These are phyloP conservation scores for Termitomyces sp. DNA, from an alignment of 768 basidiomycete genomes.

Conservation along the genomic window DNA sequence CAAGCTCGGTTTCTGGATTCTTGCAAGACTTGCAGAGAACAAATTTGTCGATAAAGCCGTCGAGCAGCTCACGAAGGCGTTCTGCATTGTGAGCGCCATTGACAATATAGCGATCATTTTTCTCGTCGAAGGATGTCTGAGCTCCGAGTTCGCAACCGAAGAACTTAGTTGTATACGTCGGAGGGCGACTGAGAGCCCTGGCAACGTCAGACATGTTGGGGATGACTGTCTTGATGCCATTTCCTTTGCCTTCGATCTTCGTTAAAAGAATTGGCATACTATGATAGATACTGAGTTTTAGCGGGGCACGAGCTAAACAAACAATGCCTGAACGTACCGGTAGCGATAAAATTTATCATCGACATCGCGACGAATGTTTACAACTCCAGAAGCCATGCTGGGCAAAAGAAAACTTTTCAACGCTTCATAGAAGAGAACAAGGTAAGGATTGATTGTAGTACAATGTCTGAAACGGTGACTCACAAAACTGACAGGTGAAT, in stretches of 20 bases:
- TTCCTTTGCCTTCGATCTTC: conserved; percentile 98
- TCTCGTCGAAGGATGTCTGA: conserved; percentile 94
- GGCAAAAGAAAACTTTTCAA: conserved; percentile 42
- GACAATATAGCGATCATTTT: conserved; percentile 97
- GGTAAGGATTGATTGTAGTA: neutral
- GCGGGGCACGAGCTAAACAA: neutral
- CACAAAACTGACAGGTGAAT: conserved; percentile 48
- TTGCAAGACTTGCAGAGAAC: conserved; percentile 97
- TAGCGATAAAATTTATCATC: conserved; percentile 97
- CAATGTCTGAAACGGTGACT: conserved; percentile 15
- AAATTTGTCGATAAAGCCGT: conserved; percentile 97
- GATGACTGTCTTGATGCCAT: conserved; percentile 98
- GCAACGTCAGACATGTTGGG: conserved; percentile 99
- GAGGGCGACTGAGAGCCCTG: conserved; percentile 89
- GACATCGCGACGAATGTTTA: conserved; percentile 94
- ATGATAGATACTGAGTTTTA: neutral
- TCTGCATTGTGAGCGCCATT: conserved; percentile 93
- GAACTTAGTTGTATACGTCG: conserved; percentile 97
- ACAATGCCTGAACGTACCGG: conserved; percentile 44
- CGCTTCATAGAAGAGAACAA: conserved; percentile 33
- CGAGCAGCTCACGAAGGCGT: conserved; percentile 91
- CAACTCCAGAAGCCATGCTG: conserved; percentile 85
- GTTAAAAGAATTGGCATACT: conserved; percentile 94
- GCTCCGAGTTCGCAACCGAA: conserved; percentile 98
- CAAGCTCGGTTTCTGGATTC: conserved; percentile 96